Base-by-base conservation (phyloP, 2,329 filamentous ascomycete species). In the Pseudogymnoascus sp. region DNA sequence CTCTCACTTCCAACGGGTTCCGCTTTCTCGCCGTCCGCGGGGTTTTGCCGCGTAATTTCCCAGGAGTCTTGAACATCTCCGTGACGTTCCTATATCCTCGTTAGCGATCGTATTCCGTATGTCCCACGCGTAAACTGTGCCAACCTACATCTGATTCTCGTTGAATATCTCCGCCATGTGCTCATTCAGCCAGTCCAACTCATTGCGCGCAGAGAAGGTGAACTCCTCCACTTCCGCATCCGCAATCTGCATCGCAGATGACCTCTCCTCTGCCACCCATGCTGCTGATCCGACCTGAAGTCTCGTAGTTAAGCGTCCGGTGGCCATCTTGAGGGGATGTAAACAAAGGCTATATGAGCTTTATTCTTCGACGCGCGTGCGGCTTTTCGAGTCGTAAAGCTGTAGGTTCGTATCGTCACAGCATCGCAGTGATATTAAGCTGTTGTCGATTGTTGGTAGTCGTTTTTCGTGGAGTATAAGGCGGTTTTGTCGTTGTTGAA, bases 171-270 rank as follows among this genome's bases (percentile, higher is more conserved):
- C 91, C 58, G 85, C 85, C 93, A 99, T 97, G 74, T 99, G 94
- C 77, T 97, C 94, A 71, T 99, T 97, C 69, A 99, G 80, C 94
- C 94, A 99, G 73, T 97, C 92, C 71, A 97, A 79, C 74, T 99
- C 94, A 75, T 97, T 96, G 63, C 90, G 85, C 64, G 90, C 92
- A 31, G 92, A 91, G 76, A 90, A 97, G 44, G 89, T 85, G 71
- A 97, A 95, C 76, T 99, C 95, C 67, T 97, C 93, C 61, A 90
- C 83, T 74, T 97, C 94, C 61, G 91, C 84, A 54, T 88, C 81
- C 13, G 89, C 83, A 65, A 97, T 86, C 66, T 89, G 83, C 61
- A 85, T 78, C 11, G 90, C 87, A 70, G 92, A 89, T 44, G 87
- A 82, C 68, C 92, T 84, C 78, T 99, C 94, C 67, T 90, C 86